Base-by-base conservation (phyloP, 2,329 filamentous ascomycete species). In the Ophiosphaerella korrae region DNA sequence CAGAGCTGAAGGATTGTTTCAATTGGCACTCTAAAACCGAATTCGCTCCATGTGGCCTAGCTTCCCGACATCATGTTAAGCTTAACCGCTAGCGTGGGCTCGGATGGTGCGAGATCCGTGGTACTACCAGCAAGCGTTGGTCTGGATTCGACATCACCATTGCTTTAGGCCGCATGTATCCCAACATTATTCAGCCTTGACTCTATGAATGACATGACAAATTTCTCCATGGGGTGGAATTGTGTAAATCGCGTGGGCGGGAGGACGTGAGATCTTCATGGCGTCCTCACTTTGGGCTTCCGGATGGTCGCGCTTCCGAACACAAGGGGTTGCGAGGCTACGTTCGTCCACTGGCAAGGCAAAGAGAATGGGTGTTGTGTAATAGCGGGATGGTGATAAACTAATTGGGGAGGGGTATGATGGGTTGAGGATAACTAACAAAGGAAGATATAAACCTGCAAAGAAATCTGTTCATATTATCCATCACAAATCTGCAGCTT, bases 41-140 rank as follows among this genome's bases (percentile, higher is more conserved):
- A 33, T 26, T 24, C 23, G 8, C 29, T 37, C 35, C 23, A 46
- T 39, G n/a, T 4, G 7, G 24, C 16, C 44, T 40, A 46, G 44
- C 29, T 11, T 32, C 36, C 16, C 26, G 24, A 40, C 44, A 36
- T 46, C 44, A 46, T 46, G 16, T 40, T 41, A 46, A 46, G 44
- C 44, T 46, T 24, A 46, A 35, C 36, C 44, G 24, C 36, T 46
- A 46, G 44, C 35, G 37, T n/a, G 7, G 13, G 21, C 3, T 24
- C 44, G 44, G 44, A 40, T 23, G n/a, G 14, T 14, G 21, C 7
- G 9, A 13, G 11, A 39, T 46, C 44, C 44, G 44, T 46, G 31
- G 29, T 46, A 40, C 36, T 34, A 16, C 16, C 34, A 24, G 36
- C 36, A 31, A 6, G 44, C 36, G 44, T 46, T 45, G 33, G 34